These are phyloP conservation scores for Ophioceras dolichostomum DNA, from an alignment of 2,329 filamentous ascomycete species.

Conservation along the genomic window DNA sequence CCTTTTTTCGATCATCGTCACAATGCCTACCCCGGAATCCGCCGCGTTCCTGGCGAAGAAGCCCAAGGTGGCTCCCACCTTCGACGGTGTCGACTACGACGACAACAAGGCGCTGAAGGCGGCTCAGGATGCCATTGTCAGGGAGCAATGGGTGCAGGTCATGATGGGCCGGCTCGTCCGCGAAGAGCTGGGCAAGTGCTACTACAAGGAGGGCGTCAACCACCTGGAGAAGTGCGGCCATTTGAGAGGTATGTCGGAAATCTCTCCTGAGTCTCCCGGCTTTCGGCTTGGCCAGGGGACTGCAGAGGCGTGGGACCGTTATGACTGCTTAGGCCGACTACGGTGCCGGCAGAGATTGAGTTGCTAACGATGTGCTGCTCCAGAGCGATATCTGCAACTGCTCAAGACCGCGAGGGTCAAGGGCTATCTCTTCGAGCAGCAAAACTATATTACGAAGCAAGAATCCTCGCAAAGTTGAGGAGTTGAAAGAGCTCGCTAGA, in stretches of 20 bases:
- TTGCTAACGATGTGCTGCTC: neutral
- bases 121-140: slow-evolving; percentile 69
- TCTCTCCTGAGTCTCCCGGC: neutral
- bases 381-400: slow-evolving; percentile 70
- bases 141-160: slow-evolving; percentile 79
- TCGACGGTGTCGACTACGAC: slow-evolving; percentile 79
- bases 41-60: slow-evolving; percentile 73
- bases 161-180: slow-evolving; percentile 80
- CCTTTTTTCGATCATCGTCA: slow-evolving; percentile 8
- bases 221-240: slow-evolving; percentile 79
- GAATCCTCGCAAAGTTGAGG: too few species aligned
- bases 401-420: slow-evolving; percentile 65
- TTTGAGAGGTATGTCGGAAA: slow-evolving; percentile 57
- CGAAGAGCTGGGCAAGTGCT: slow-evolving; percentile 79
- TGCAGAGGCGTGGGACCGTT: slow-evolving; percentile 2
- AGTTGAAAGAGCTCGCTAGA: too few species aligned
- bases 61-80: slow-evolving; percentile 68
- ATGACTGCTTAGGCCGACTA: too few species aligned
- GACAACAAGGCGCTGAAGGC: slow-evolving; percentile 71
- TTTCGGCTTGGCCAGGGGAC: neutral
- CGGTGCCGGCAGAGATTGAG: too few species aligned
- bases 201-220: slow-evolving; percentile 73
- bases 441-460: slow-evolving; percentile 56
- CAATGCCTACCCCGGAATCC: slow-evolving; percentile 77
- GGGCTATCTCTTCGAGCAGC: slow-evolving; percentile 69